A percentile compares a stretch with the other conserved stretches of the same genome.
These are phyloP conservation scores for Blepharisma japonicum DNA, from an alignment of 73 alveolate genomes.

Conservation along the genomic window DNA sequence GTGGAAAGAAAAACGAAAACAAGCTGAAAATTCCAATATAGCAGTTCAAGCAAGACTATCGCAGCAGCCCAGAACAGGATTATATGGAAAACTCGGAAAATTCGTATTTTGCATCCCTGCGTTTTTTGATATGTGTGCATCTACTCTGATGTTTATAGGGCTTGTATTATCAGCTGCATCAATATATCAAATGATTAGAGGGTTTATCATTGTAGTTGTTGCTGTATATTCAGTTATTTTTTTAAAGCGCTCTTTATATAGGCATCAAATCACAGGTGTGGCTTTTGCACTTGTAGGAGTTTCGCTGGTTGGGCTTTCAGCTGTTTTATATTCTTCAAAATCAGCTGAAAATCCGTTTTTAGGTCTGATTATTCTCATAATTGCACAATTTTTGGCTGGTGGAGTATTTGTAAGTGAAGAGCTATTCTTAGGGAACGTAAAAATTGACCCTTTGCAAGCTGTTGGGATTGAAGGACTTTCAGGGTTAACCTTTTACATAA, in stretches of 20 bases:
- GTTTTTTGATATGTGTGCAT: constrained; percentile 45
- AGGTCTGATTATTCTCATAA: constrained; percentile 36
- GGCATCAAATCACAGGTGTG: constrained; percentile 78
- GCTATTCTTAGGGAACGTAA: constrained; percentile 72
- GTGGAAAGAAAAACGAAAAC: no score
- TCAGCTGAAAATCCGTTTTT: constrained; percentile 30
- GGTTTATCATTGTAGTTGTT: constrained; percentile 81
- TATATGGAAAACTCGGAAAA: background rate
- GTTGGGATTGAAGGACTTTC: constrained; percentile 96
- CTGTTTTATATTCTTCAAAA: constrained; percentile 38
- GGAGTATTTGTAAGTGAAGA: constrained; percentile 58
- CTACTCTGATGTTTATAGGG: constrained; percentile 63
- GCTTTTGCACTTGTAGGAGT: constrained; percentile 72
- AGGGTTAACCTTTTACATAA: constrained; percentile 69
- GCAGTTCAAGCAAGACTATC: no score
- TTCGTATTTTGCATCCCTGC: constrained; percentile 56
- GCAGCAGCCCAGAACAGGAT: no score
- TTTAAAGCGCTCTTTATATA: constrained; percentile 72
- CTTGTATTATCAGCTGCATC: constrained; percentile 66
- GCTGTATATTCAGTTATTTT: constrained; percentile 73
- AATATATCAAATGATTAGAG: constrained; percentile 92
- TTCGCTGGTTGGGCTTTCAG: constrained; percentile 74
- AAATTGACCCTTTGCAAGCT: constrained; percentile 84
- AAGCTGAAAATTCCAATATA: no score
- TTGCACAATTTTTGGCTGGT: constrained; percentile 40